A percentile compares a stretch with the other conserved stretches of the same genome.
Conservation (phyloP, 2,329 filamentous ascomycete species). For the Neofusicoccum parvum region DNA sequence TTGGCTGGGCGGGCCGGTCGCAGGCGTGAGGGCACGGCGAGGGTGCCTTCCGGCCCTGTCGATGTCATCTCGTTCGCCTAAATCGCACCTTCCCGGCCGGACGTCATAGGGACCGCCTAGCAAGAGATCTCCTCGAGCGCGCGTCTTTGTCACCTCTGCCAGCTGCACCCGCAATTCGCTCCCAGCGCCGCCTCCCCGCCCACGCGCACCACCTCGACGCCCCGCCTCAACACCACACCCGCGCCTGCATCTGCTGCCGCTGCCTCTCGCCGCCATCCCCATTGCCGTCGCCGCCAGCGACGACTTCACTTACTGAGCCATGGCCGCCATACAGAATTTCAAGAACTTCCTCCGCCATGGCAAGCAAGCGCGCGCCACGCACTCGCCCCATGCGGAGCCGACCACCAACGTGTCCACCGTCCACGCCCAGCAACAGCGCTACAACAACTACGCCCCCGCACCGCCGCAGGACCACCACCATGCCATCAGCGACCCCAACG, state of each 20-base stretch:
- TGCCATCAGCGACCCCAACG: constrained; percentile 62
- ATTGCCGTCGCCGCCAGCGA: constrained; percentile 11
- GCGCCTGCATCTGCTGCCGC: not conserved
- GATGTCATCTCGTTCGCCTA: constrained; percentile 18
- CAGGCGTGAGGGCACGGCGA: not conserved
- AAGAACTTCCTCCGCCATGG: constrained; percentile 99
- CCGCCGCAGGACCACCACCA: constrained; percentile 57
- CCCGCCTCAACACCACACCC: not conserved
- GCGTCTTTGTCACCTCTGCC: constrained; percentile 16
- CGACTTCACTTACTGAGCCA: constrained; percentile 37
- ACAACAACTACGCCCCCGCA: constrained; percentile 46
- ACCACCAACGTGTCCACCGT: constrained; percentile 65
- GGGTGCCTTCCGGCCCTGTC: not conserved
- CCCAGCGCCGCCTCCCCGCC: constrained; percentile 11
- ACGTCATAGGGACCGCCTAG: constrained; percentile 14
- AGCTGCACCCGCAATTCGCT: constrained; percentile 13
- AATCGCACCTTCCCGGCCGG: constrained; percentile 11
- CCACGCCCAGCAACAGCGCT: constrained; percentile 55
- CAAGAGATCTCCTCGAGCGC: constrained; percentile 1
- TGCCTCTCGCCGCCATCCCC: constrained; percentile 4
- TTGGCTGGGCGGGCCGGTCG: constrained; percentile 4
- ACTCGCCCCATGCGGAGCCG: constrained; percentile 60
- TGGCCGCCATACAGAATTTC: constrained; percentile 85
- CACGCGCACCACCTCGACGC: constrained; percentile 5
- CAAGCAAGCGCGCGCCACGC: constrained; percentile 81